Evolutionary conservation across 257 asterid genomes (phyloP), one percentile per base, ranked within the genome.

Genomic region (Rauvolfia tetraphylla): DNA sequence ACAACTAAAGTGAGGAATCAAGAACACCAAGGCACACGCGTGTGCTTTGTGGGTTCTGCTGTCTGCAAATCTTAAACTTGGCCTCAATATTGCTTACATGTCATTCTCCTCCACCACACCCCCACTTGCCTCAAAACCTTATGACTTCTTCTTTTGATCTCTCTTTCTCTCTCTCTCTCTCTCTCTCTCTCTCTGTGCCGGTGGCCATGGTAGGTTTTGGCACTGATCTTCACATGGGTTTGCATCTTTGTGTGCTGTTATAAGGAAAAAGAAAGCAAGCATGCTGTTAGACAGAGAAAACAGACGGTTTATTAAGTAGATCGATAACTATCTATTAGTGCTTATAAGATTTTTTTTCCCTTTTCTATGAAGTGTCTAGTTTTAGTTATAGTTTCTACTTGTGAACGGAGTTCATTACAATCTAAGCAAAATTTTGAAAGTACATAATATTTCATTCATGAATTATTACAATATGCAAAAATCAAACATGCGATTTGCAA

Each of bases 41-140:
- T 83, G 90, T 61, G 82, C 49, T 76, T 75, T 82, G 86, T 80
- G 77, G 86, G 86, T 78, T 65, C 68, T 76, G 44, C 29, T 88
- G 89, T 83, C 83, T 78, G 39, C 76, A 79, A 71, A 82, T 82
- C 76, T 63, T 70, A 63, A 66, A 71, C 68, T 68, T 68, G 57
- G 63, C 66, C 68, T 54, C 41, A n/a, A 23, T 72, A 49, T 72
- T 76, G 41, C 31, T 59, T 63, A 34, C 73, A 42, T 77, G 80
- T 76, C 82, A 77, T 56, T 70, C 80, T 79, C 58, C 80, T 53
- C 80, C 76, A 80, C 86, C 76, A 54, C 7, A 70, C 39, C 74
- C 42, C 8, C 53, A 6, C 41, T 25, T 41, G 3, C 34, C 56
- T n/a, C 49, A 20, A 54, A 20, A 20, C 20, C 59, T 59, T 11